A percentile compares a stretch with the other conserved stretches of the same genome.
phyloP scores from a whole-genome alignment of 192 early-diverging fungal genomes.

The Spinellus fusiger region DNA sequence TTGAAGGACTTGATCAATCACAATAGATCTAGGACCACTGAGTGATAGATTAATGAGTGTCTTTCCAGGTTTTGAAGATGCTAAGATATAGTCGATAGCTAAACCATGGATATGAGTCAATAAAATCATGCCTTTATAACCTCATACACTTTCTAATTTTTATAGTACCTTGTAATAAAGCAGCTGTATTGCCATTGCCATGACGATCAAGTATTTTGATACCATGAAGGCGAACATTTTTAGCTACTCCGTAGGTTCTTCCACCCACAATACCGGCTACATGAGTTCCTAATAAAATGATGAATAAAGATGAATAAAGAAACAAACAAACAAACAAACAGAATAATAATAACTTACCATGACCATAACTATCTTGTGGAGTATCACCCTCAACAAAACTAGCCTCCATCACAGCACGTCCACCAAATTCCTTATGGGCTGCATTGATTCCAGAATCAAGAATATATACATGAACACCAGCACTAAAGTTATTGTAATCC shows the following conservation, averaged over 20 bases:
- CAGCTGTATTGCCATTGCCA: constrained; percentile 44
- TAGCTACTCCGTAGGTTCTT: constrained; percentile 59
- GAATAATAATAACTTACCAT: constrained; percentile 27
- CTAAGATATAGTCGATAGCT: constrained; percentile 15
- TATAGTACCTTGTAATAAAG: constrained; percentile 40
- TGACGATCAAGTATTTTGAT: constrained; percentile 53
- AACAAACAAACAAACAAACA: not conserved
- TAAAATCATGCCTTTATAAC: not conserved
- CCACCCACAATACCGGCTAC: constrained; percentile 26
- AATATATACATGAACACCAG: constrained; percentile 56
- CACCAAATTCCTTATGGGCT: constrained; percentile 42
- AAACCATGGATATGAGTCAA: constrained; percentile 7
- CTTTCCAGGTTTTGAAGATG: constrained; percentile 14
- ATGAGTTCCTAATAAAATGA: constrained; percentile 13
- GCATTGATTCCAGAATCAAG: constrained; percentile 56
- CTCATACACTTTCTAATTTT: not conserved
- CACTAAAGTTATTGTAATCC: not conserved
- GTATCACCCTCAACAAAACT: constrained; percentile 34
- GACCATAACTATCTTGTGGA: constrained; percentile 34
- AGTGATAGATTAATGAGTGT: constrained; percentile 57
- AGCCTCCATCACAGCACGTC: constrained; percentile 35
- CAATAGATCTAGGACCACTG: constrained; percentile 42
- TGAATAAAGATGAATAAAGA: not conserved
- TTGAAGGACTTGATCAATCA: constrained; percentile 37
- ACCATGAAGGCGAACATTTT: constrained; percentile 46